Base-by-base conservation (phyloP, 192 early-diverging fungal species). In the Backusella circina region DNA sequence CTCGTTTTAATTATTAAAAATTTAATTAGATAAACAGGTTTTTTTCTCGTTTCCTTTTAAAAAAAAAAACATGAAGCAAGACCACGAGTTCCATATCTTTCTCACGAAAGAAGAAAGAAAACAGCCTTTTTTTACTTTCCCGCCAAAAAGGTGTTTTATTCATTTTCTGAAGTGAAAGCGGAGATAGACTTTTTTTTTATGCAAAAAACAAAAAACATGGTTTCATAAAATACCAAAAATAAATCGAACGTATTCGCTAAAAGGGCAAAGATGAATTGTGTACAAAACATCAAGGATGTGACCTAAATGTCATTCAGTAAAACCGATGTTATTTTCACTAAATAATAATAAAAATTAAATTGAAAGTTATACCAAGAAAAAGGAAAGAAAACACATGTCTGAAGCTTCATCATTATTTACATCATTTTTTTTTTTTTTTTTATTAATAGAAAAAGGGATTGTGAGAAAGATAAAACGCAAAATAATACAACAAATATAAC, bases 381-480 rank as follows among this genome's bases (percentile, higher is more conserved):
- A 23, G 23, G 51, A 57, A 57, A 57, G 51, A 57, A 61, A 61
- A 61, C 23, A 61, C 23, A 61, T 61, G 54, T 28, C 3, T 15
- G 2, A 1, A 44, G 12, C 41, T 44, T 15, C 1, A 44, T 41
- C 10, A 12, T 61, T 21, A 23, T 57, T 57, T 47, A n/a, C 5
- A 2, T 12, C 16, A 35, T 5, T 26, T 57, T 57, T 9, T 23
- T 57, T 23, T 57, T 51, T 21, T 21, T n/a, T 3, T 61, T 61
- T 61, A 61, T 61, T 61, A 61, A 61, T 61, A 61, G 51, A 54
- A 54, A 54, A 54, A n/a, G 9, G 51, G 51, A 54, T 23, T 54
- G 23, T 61, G 54, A 61, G 54, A 47, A n/a, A 41, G 28, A 61
- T n/a, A n/a, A 47, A 47, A 18, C 33, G 33, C 10, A 54, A 57